phyloP scores from a whole-genome alignment of 2,329 filamentous ascomycete genomes.

The Cordyceps javanica region DNA sequence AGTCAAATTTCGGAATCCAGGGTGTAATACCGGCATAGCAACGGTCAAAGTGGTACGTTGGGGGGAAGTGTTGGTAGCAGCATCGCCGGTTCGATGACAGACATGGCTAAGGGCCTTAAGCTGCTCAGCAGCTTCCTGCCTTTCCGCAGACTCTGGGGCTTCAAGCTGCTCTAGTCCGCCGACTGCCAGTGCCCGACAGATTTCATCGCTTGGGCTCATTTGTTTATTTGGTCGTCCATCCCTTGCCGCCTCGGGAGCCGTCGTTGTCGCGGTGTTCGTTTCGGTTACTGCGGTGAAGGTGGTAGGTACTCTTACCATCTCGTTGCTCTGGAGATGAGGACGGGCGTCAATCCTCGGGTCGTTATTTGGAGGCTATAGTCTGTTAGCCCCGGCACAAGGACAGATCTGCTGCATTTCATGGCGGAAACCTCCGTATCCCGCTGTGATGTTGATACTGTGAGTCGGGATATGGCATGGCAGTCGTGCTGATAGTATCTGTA shows the following conservation, averaged over 20 bases:
- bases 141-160: no score
- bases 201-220: slow-evolving; percentile 22
- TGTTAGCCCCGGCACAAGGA: no score
- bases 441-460: no score
- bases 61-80: slow-evolving; percentile 3
- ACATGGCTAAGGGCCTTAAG: slow-evolving; percentile 60
- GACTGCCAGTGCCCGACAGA: neutral
- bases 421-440: no score
- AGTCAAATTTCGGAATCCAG: neutral
- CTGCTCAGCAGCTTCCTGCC: no score
- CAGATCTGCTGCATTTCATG: no score
- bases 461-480: no score
- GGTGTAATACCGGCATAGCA: neutral
- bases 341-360: no score
- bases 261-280: neutral
- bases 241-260: neutral
- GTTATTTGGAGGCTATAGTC: no score
- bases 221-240: neutral
- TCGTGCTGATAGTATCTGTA: no score
- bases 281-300: neutral
- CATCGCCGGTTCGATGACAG: slow-evolving; percentile 46
- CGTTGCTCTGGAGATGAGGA: slow-evolving; percentile 33
- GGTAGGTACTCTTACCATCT: slow-evolving; percentile 39
- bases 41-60: slow-evolving; percentile 11
- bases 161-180: slow-evolving; percentile 50